Evolutionary conservation across 2,329 filamentous ascomycete genomes (phyloP).

Genomic region (Fragosphaeria purpurea): DNA sequence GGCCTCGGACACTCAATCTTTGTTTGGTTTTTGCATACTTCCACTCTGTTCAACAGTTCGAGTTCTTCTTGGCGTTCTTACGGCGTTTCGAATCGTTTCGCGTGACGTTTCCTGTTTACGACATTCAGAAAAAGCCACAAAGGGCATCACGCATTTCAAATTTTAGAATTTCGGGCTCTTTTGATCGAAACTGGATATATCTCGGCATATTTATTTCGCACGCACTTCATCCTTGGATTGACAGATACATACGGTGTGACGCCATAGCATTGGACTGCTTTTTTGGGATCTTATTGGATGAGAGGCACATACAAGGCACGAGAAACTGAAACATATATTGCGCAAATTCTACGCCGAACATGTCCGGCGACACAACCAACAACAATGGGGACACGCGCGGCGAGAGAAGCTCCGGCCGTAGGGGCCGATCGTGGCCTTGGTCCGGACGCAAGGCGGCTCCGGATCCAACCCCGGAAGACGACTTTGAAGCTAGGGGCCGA

Average conservation of each 20-base stretch:
- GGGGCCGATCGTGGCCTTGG: slow-evolving; percentile 4
- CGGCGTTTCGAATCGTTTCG: background rate
- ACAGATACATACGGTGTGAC: too few relatives aligned
- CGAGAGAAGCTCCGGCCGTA: background rate
- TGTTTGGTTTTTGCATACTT: too few relatives aligned
- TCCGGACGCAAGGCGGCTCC: background rate
- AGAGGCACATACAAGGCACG: background rate
- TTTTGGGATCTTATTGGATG: background rate
- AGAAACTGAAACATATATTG: too few relatives aligned
- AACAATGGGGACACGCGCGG: background rate
- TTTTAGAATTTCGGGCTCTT: too few relatives aligned
- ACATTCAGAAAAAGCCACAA: too few relatives aligned
- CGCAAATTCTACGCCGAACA: background rate
- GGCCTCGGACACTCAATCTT: too few relatives aligned
- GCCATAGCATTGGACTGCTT: too few relatives aligned
- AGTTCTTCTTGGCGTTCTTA: background rate
- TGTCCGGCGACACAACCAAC: background rate
- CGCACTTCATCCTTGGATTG: too few relatives aligned
- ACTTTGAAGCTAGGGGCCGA: background rate
- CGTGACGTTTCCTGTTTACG: background rate
- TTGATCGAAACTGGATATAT: too few relatives aligned
- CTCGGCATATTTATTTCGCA: too few relatives aligned
- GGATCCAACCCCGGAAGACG: background rate
- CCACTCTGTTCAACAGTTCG: too few relatives aligned
- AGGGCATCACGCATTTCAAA: too few relatives aligned